Percentiles rank a stretch among this genome's conserved stretches.
Evolutionary conservation across 2,329 filamentous ascomycete genomes (phyloP).

Genomic region (Mariannaea sp.): DNA sequence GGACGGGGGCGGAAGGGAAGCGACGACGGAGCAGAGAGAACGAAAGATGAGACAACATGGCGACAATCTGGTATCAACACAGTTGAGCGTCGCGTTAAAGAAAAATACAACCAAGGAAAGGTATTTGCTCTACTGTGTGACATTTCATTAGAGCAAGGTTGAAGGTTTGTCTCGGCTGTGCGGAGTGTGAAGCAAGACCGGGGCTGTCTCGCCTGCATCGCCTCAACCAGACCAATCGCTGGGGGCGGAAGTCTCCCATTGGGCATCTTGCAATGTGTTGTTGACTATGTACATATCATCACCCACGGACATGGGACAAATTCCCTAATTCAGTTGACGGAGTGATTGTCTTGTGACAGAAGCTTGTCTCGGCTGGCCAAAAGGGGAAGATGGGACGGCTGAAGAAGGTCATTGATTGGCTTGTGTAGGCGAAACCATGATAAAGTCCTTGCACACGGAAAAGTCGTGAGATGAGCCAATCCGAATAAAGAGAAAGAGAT

Average conservation of each 20-base stretch:
- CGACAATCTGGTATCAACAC: too few species aligned
- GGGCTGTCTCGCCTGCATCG: constrained; percentile 2
- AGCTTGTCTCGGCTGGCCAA: constrained; percentile 34
- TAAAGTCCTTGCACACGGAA: too few species aligned
- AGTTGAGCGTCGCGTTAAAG: too few species aligned
- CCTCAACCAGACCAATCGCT: constrained; percentile 2
- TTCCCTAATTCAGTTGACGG: constrained; percentile 15
- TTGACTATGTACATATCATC: constrained; percentile 23
- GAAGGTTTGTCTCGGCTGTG: constrained; percentile 5
- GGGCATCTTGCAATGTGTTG: not conserved
- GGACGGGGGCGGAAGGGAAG: too few species aligned
- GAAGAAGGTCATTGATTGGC: constrained; percentile 27
- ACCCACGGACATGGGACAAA: constrained; percentile 2
- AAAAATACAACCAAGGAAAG: too few species aligned
- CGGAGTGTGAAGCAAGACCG: not conserved
- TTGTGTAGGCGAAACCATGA: constrained; percentile 25
- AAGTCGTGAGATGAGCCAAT: too few species aligned
- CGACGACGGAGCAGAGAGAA: too few species aligned
- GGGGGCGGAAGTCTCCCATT: not conserved
- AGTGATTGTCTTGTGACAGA: constrained; percentile 7
- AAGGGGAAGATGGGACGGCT: constrained; percentile 26
- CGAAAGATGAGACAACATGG: too few species aligned
- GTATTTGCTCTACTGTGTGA: too few species aligned
- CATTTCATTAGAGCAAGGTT: not conserved
- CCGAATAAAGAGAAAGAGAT: too few species aligned